Evolutionary conservation across 1,284 basidiomycete species (phyloP).

Genomic region (Bjerkandera adusta): DNA sequence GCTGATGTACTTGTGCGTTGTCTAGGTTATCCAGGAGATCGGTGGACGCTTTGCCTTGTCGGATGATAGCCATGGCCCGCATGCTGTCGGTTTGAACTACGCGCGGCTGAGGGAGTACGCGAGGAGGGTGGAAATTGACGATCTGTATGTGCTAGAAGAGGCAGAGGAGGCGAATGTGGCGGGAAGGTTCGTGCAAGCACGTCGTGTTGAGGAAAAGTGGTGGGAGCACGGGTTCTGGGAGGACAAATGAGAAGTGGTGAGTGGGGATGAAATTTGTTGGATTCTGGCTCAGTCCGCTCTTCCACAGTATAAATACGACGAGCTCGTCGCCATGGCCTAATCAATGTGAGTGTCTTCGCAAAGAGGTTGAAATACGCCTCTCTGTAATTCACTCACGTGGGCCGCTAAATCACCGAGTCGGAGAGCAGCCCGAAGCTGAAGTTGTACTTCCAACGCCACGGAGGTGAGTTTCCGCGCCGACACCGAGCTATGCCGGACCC

Average conservation of each 20-base stretch:
- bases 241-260: neutral
- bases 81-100: slow-evolving; percentile 90
- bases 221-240: slow-evolving; percentile 58
- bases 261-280: too few relatives aligned
- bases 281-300: too few relatives aligned
- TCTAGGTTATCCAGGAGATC: slow-evolving; percentile 46
- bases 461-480: too few relatives aligned
- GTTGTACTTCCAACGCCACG: too few relatives aligned
- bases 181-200: slow-evolving; percentile 45
- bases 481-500: too few relatives aligned
- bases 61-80: slow-evolving; percentile 94
- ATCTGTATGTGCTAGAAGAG: slow-evolving; percentile 66
- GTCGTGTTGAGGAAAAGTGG: slow-evolving; percentile 50
- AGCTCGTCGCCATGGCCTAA: too few relatives aligned
- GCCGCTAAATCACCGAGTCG: too few relatives aligned
- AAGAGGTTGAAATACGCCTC: too few relatives aligned
- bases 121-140: slow-evolving; percentile 51
- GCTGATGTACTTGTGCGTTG: neutral
- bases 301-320: too few relatives aligned
- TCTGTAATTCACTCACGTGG: too few relatives aligned
- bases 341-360: too few relatives aligned
- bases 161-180: slow-evolving; percentile 36
- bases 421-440: too few relatives aligned
- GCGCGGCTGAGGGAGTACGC: slow-evolving; percentile 67
- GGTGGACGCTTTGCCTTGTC: slow-evolving; percentile 84